A percentile compares a stretch with the other conserved stretches of the same genome.
Conservation (phyloP, 441 rosid genomes). For the Lagerstroemia fauriei region DNA sequence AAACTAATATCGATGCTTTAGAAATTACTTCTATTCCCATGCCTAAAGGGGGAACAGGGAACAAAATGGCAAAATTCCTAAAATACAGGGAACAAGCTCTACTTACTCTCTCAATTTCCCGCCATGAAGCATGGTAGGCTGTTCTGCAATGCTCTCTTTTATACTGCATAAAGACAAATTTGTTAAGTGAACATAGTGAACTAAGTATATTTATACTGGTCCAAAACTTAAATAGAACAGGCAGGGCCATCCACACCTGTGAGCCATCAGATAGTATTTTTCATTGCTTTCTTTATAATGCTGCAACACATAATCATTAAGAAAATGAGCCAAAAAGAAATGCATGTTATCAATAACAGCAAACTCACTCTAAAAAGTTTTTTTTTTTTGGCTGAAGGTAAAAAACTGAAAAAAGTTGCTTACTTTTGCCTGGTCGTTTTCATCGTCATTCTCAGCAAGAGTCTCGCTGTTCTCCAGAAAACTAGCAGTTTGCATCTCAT, state of each 20-base stretch:
- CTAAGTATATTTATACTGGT: neutral
- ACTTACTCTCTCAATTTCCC: slow-evolving; percentile 95
- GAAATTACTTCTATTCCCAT: neutral
- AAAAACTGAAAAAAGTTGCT: slow-evolving; percentile 29
- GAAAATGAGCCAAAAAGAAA: slow-evolving; percentile 24
- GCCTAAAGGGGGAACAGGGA: neutral
- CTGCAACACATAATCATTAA: slow-evolving; percentile 50
- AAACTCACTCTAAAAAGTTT: neutral
- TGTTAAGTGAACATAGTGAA: neutral
- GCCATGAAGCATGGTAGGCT: slow-evolving; percentile 67
- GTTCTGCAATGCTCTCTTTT: slow-evolving; percentile 80
- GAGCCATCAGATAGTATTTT: slow-evolving; percentile 95
- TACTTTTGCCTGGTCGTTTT: slow-evolving; percentile 89
- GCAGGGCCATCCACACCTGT: slow-evolving; percentile 53
- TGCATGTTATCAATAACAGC: neutral
- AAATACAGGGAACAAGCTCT: slow-evolving; percentile 15
- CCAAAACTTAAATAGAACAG: slow-evolving; percentile 14
- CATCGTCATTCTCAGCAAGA: slow-evolving; percentile 79
- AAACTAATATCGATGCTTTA: neutral
- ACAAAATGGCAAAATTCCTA: neutral
- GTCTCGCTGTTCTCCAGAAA: slow-evolving; percentile 58
- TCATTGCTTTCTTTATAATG: slow-evolving; percentile 95
- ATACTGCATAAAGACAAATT: slow-evolving; percentile 53
- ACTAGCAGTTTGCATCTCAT: slow-evolving; percentile 48
- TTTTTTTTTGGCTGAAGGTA: neutral